Conservation (phyloP, 768 basidiomycete species). For the Lyophyllum decastes region DNA sequence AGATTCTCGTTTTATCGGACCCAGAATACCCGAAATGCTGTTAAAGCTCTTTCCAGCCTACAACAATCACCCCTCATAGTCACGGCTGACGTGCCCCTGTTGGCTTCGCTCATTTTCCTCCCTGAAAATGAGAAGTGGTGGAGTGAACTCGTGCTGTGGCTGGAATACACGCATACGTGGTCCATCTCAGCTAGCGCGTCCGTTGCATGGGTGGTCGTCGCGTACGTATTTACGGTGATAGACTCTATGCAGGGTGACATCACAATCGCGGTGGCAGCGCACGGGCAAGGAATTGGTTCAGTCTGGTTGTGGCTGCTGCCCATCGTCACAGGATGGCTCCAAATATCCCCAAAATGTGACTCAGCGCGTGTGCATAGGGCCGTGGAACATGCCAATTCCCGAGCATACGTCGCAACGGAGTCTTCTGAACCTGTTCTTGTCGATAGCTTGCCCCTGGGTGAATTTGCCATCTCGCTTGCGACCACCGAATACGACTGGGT, state of each 20-base stretch:
- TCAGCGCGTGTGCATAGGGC: slow-evolving; percentile 29
- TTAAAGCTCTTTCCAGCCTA: too few species aligned
- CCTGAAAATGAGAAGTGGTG: slow-evolving; percentile 41
- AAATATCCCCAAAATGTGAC: slow-evolving; percentile 41
- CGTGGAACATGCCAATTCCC: slow-evolving; percentile 30
- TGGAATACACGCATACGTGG: slow-evolving; percentile 42
- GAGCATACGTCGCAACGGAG: too few species aligned
- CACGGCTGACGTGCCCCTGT: too few species aligned
- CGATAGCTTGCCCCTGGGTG: too few species aligned
- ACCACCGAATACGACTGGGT: too few species aligned
- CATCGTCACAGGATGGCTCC: slow-evolving; percentile 36
- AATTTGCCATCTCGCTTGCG: too few species aligned
- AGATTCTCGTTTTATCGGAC: too few species aligned
- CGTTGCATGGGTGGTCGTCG: slow-evolving; percentile 41
- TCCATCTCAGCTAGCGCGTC: slow-evolving; percentile 38
- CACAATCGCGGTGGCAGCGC: slow-evolving; percentile 21
- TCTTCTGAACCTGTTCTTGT: too few species aligned
- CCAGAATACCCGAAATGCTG: too few species aligned
- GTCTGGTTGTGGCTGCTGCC: slow-evolving; percentile 39
- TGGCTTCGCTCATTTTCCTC: slow-evolving; percentile 38
- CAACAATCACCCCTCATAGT: too few species aligned
- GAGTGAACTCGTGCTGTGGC: slow-evolving; percentile 25
- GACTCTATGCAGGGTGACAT: slow-evolving; percentile 24
- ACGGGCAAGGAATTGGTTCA: slow-evolving; percentile 38
- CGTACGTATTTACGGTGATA: slow-evolving; percentile 36